Conservation (phyloP, 305 asterid genomes). For the Salvia sclarea region DNA sequence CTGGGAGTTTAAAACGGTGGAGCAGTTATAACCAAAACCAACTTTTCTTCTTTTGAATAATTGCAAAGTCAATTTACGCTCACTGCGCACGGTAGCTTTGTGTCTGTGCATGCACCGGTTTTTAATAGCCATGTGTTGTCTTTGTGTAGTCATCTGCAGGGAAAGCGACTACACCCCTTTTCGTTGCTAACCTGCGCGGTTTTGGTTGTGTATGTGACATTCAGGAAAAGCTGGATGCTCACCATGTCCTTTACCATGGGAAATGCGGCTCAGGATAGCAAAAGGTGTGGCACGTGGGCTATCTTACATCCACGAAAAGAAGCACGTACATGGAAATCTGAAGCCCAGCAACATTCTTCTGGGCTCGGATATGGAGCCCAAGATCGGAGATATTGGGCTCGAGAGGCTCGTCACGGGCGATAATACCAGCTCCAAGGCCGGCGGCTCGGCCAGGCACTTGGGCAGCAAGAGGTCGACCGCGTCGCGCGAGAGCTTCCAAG, state of each 20-base stretch:
- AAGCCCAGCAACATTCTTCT: conserved; percentile 81
- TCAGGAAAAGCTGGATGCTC: conserved; percentile 80
- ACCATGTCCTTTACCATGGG: conserved; percentile 83
- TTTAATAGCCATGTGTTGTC: conserved; percentile 28
- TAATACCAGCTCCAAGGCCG: conserved; percentile 51
- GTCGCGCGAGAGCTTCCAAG: conserved; percentile 72
- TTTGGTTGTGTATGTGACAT: background rate
- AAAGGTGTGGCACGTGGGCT: conserved; percentile 92
- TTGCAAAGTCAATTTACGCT: conserved; percentile 51
- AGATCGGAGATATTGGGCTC: conserved; percentile 84
- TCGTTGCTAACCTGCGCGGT: conserved; percentile 30
- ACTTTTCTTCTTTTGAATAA: conserved; percentile 9
- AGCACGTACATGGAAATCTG: conserved; percentile 86
- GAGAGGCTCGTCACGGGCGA: conserved; percentile 66
- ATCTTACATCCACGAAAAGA: conserved; percentile 78
- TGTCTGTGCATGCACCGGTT: conserved; percentile 11
- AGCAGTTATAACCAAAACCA: conserved; percentile 55
- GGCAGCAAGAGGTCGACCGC: conserved; percentile 84
- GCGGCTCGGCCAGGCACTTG: conserved; percentile 67
- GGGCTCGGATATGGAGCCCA: conserved; percentile 78
- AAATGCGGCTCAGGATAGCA: conserved; percentile 72
- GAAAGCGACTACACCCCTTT: conserved; percentile 40
- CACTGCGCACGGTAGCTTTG: conserved; percentile 36
- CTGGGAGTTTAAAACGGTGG: conserved; percentile 44
- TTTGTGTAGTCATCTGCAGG: conserved; percentile 32